Conservation (phyloP, 2,329 filamentous ascomycete genomes). For the Fusarium nisikadoi region DNA sequence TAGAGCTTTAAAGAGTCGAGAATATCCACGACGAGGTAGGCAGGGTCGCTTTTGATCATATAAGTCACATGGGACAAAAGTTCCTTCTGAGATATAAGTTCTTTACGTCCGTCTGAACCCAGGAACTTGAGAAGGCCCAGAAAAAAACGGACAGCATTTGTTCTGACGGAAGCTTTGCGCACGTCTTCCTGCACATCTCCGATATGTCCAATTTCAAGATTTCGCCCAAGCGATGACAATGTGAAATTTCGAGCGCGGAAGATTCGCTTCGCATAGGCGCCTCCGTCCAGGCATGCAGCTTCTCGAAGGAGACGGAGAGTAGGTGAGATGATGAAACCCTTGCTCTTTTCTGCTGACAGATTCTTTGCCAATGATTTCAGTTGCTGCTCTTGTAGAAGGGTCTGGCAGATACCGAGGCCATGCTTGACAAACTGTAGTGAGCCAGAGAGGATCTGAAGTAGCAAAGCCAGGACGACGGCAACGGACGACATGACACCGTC, state of each 20-base stretch:
- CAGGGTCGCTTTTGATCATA: conserved; percentile 80
- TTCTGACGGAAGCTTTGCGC: conserved; percentile 80
- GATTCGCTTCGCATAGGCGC: conserved; percentile 78
- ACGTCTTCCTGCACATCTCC: conserved; percentile 69
- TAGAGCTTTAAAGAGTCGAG: conserved; percentile 75
- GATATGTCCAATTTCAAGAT: conserved; percentile 75
- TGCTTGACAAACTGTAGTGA: conserved; percentile 79
- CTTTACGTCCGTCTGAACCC: conserved; percentile 79
- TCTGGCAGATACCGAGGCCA: conserved; percentile 82
- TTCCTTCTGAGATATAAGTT: conserved; percentile 83
- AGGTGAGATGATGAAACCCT: conserved; percentile 89
- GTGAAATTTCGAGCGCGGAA: conserved; percentile 83
- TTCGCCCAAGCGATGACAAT: conserved; percentile 81
- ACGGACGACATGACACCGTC: conserved; percentile 84
- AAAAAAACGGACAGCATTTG: conserved; percentile 84
- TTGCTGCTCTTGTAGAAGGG: conserved; percentile 82
- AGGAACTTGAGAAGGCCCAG: conserved; percentile 83
- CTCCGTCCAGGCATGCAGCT: conserved; percentile 86
- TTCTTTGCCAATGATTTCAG: conserved; percentile 83
- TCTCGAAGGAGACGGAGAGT: conserved; percentile 87
- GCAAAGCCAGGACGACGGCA: conserved; percentile 81
- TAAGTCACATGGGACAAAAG: conserved; percentile 85
- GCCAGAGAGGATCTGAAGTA: conserved; percentile 81
- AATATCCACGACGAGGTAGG: conserved; percentile 79
- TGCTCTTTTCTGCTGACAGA: conserved; percentile 81